phyloP scores from a whole-genome alignment of 2,329 filamentous ascomycete genomes.

The Eurotiales sp. region DNA sequence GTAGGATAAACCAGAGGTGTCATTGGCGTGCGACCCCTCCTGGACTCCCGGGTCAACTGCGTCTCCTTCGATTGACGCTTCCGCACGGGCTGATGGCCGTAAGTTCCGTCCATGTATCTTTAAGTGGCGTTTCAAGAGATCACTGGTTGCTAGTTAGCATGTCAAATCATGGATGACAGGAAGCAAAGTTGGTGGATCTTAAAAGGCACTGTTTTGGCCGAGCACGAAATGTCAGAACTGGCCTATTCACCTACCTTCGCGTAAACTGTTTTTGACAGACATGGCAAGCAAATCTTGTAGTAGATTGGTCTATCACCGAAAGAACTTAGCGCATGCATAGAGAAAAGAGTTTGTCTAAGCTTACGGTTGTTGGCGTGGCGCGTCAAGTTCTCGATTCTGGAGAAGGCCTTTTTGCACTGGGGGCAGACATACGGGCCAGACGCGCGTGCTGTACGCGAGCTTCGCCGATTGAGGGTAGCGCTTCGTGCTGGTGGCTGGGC shows the following conservation, averaged over 20 bases:
- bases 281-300: slow-evolving; percentile 10
- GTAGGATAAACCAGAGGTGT: no score
- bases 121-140: neutral
- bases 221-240: no score
- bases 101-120: slow-evolving; percentile 2
- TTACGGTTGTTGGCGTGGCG: slow-evolving; percentile 15
- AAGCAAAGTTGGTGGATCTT: neutral
- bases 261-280: slow-evolving; percentile 13
- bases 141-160: neutral
- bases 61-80: no score
- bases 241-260: slow-evolving; percentile 15
- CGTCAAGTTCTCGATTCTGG: slow-evolving; percentile 15
- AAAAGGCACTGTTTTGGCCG: no score
- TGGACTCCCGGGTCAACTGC: no score
- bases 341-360: neutral
- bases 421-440: slow-evolving; percentile 9
- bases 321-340: no score
- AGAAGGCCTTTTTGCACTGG: slow-evolving; percentile 11
- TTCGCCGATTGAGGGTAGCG: no score
- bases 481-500: no score
- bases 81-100: no score
- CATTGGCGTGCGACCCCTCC: no score
- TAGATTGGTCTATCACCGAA: slow-evolving; percentile 12
- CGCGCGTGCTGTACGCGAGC: neutral
- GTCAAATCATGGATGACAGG: neutral